Base-by-base conservation (phyloP, 2,329 filamentous ascomycete genomes). In the Metarhizium guizhouense region DNA sequence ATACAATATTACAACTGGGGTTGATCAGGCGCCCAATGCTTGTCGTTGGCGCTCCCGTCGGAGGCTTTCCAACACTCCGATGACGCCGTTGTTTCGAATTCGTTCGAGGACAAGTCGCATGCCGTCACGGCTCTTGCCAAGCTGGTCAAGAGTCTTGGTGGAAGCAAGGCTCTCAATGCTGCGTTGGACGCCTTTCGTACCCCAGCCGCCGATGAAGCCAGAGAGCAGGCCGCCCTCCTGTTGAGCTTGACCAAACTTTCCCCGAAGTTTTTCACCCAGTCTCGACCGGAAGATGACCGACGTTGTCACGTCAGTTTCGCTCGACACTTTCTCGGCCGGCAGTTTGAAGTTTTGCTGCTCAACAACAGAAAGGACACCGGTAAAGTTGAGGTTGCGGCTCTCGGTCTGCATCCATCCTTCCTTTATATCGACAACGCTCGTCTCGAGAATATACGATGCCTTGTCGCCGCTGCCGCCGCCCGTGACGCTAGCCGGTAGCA, bases 331-430 rank as follows among this genome's bases (percentile, higher is more conserved):
- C 4, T 67, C 62, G 30, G 63, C 56, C 10, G 76, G 73, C 3
- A 71, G 63, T 34, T 75, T 77, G 70, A 90, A 94, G 56, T 81
- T 73, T 67, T 94, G 89, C 62, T 83, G 78, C 73, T 94, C 89
- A 20, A 91, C 77, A 13, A 94, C 88, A 51, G 84, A 88, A 43
- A 94, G 72, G 18, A 94, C 86, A 57, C 88, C 87, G 5, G 88
- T 89, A 72, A 87, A 93, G 70, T 93, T 90, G 54, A 94, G 76
- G 64, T 94, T 94, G 60, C 83, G 80, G 64, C 85, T 89, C 72
- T 93, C 88, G 0, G 87, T 90, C 67, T 82, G 80, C 87, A 94
- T 92, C 83, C 86, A 90, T 49, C 88, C 88, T 65, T 91, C 83
- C 58, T 83, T 84, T 59, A 91, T 83, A 68, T 93, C 88, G 30